phyloP scores from a whole-genome alignment of 2,329 filamentous ascomycete genomes.

The Metarhizium brunneum region DNA sequence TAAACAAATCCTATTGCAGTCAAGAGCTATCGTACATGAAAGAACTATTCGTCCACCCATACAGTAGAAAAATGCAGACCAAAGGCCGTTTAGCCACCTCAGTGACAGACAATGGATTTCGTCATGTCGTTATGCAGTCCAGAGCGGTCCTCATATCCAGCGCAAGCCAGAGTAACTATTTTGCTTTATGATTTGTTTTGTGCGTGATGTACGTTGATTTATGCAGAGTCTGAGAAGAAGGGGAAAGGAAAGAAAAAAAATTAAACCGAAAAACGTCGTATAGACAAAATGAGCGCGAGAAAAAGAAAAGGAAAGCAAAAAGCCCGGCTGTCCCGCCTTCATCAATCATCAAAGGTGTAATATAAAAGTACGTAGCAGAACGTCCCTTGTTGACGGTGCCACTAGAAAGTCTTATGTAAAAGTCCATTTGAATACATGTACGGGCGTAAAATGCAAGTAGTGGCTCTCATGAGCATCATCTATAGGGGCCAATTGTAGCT shows the following conservation, averaged over 20 bases:
- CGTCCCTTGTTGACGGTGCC: neutral
- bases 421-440: conserved; percentile 8
- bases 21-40: conserved; percentile 1
- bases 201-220: neutral
- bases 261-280: conserved; percentile 1
- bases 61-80: conserved; percentile 1
- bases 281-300: neutral
- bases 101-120: conserved; percentile 1
- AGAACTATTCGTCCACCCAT: neutral
- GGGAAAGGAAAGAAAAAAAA: conserved; percentile 6
- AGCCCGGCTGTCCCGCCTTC: conserved; percentile 7
- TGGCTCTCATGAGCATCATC: conserved; percentile 26
- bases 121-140: conserved; percentile 2
- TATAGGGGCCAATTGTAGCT: conserved; percentile 32
- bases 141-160: conserved; percentile 1
- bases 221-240: conserved; percentile 2
- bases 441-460: conserved; percentile 18
- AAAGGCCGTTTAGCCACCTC: conserved; percentile 1
- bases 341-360: conserved; percentile 16
- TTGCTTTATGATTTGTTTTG: neutral
- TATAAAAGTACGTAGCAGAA: conserved; percentile 7
- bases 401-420: neutral
- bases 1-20: conserved; percentile 2
- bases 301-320: conserved; percentile 4
- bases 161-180: neutral